Evolutionary conservation across 805 yeast genomes (phyloP), one percentile per base, ranked within the genome.

Genomic region (Pichia phayaonensis): DNA sequence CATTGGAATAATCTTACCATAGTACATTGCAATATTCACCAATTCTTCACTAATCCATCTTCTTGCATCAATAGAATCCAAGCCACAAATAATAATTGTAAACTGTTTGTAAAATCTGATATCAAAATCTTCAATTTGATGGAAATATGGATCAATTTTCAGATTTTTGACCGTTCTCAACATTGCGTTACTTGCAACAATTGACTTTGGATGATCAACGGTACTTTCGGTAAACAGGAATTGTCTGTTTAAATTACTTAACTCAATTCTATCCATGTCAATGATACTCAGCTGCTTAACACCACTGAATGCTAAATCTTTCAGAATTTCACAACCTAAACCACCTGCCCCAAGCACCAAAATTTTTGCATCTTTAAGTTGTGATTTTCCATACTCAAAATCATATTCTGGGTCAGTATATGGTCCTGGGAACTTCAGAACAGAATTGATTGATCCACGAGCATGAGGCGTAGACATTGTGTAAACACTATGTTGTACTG

Each of bases 11-110:
- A 75, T 75, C 46, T 72, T 70, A 2, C 78, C 74, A 26, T 56
- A 44, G 0, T 64, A 69, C 45, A 76, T 81, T 4, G 86, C 89
- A 55, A 90, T 59, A 11, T 79, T 72, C 1, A 86, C 80, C 26
- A 92, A 66, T 15, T 79, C 75, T 15, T 77, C 72, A 65, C 92
- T 92, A 55, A 92, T 84, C 92, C 95, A 90, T 45, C 97, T 69
- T 38, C 99, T 72, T 0, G 98, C 97, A 59, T 84, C 92, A 7
- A 94, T 83, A 46, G 86, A 81, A 64, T 92, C 99, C 45, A 92
- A 71, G 0, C 98, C 98, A 53, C 97, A 87, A 1, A 92, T 74
- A 0, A 94, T 80, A 41, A 88, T 72, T 10, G 79, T 74, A 62
- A 90, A 92, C 55, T 77, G 79, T 55, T 69, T 63, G 64, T 88